Evolutionary conservation across 768 basidiomycete species (phyloP).

Genomic region (Crassisporium funariophilum): DNA sequence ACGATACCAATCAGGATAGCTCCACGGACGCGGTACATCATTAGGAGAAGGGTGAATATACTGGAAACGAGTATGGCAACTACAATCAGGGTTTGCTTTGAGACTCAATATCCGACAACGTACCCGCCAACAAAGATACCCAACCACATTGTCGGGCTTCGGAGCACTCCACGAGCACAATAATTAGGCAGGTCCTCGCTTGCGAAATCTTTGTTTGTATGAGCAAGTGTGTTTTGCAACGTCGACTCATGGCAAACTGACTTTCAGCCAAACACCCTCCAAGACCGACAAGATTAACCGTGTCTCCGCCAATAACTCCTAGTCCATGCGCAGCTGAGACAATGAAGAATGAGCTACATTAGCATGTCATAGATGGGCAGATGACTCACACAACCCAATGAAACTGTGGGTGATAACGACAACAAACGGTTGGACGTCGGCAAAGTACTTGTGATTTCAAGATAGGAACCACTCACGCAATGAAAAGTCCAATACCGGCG

Average conservation of each 20-base stretch:
- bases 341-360: neutral
- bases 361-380: neutral
- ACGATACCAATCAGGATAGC: conserved; percentile 84
- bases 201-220: conserved; percentile 41
- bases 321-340: conserved; percentile 65
- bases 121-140: conserved; percentile 85
- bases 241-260: conserved; percentile 12
- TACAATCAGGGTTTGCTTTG: neutral
- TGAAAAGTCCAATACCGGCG: conserved; percentile 85
- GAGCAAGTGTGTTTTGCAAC: neutral
- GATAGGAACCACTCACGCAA: conserved; percentile 57
- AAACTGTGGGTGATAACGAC: conserved; percentile 45
- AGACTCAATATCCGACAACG: conserved; percentile 18
- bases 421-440: neutral
- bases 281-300: conserved; percentile 68
- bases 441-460: neutral
- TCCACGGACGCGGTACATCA: conserved; percentile 85
- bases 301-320: conserved; percentile 74
- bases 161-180: conserved; percentile 66
- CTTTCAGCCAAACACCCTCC: conserved; percentile 71
- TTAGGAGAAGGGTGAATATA: conserved; percentile 73
- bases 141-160: conserved; percentile 83
- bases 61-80: conserved; percentile 32
- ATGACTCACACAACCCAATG: conserved; percentile 65
- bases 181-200: conserved; percentile 50